Conservation (phyloP, 805 yeast genomes). For the Starmerella potacharoeniae region DNA sequence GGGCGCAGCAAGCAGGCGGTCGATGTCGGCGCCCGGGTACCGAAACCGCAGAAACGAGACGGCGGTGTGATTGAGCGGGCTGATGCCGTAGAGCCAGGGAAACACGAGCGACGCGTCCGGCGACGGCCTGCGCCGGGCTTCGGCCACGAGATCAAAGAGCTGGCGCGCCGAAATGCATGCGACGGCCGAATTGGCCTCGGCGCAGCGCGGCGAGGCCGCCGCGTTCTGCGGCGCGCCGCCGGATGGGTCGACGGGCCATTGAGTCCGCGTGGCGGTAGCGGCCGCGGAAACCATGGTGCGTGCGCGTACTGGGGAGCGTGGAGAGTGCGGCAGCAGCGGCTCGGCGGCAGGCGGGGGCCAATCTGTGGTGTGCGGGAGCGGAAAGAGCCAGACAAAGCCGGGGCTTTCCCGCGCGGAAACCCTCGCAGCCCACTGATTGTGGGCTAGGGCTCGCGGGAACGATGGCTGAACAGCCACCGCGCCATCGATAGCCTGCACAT, state of each 20-base stretch:
- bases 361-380: too few relatives aligned
- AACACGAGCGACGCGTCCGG: constrained; percentile 64
- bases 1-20: neutral
- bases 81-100: constrained; percentile 85
- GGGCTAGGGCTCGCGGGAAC: too few relatives aligned
- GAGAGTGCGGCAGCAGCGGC: neutral
- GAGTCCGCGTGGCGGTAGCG: neutral
- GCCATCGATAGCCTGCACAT: too few relatives aligned
- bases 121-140: constrained; percentile 25
- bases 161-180: neutral
- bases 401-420: too few relatives aligned
- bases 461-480: too few relatives aligned
- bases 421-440: too few relatives aligned
- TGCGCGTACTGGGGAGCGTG: neutral
- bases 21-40: neutral
- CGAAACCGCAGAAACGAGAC: constrained; percentile 30
- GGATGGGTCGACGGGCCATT: neutral
- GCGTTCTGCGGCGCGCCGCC: neutral
- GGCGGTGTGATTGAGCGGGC: constrained; percentile 45
- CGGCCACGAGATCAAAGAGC: neutral
- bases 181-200: neutral
- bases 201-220: neutral
- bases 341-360: too few relatives aligned
- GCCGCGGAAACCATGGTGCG: neutral
- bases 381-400: too few relatives aligned